Conservation (phyloP, 345 rosid genomes). For the Populus euphratica region DNA sequence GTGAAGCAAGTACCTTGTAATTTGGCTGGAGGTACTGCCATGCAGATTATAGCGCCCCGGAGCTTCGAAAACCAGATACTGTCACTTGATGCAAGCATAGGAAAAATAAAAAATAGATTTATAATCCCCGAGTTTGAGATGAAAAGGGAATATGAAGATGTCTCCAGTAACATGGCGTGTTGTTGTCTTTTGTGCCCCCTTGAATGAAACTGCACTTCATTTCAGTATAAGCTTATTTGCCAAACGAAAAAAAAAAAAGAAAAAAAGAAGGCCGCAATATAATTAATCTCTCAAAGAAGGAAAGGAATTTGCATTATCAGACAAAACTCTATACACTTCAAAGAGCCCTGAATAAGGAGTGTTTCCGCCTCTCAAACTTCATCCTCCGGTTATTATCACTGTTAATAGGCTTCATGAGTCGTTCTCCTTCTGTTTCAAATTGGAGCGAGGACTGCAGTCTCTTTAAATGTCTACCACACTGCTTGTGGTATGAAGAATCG, state of each 20-base stretch:
- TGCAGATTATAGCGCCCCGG: background rate
- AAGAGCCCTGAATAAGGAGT: conserved; percentile 37
- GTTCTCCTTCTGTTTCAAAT: conserved; percentile 53
- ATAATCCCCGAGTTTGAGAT: conserved; percentile 8
- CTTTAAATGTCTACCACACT: conserved; percentile 63
- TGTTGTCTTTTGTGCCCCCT: conserved; percentile 12
- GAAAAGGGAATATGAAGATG: background rate
- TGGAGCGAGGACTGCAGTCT: conserved; percentile 59
- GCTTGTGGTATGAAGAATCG: conserved; percentile 38
- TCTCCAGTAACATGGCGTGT: conserved; percentile 11
- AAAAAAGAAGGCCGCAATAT: conserved; percentile 38
- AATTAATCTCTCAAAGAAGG: conserved; percentile 33
- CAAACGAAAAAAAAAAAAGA: conserved; percentile 18
- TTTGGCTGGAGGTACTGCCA: background rate
- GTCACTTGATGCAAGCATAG: background rate
- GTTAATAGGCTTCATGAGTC: conserved; percentile 48
- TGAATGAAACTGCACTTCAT: conserved; percentile 21
- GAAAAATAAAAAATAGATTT: background rate
- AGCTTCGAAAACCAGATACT: conserved; percentile 7
- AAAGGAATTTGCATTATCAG: conserved; percentile 23
- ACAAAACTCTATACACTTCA: conserved; percentile 32
- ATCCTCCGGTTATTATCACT: conserved; percentile 37
- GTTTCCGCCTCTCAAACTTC: conserved; percentile 50
- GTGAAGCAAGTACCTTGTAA: conserved; percentile 1
- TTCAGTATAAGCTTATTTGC: conserved; percentile 25